A percentile compares a stretch with the other conserved stretches of the same genome.
These are phyloP conservation scores for Phyllosticta citribraziliensis DNA, from an alignment of 2,329 filamentous ascomycete species.

Conservation along the genomic window DNA sequence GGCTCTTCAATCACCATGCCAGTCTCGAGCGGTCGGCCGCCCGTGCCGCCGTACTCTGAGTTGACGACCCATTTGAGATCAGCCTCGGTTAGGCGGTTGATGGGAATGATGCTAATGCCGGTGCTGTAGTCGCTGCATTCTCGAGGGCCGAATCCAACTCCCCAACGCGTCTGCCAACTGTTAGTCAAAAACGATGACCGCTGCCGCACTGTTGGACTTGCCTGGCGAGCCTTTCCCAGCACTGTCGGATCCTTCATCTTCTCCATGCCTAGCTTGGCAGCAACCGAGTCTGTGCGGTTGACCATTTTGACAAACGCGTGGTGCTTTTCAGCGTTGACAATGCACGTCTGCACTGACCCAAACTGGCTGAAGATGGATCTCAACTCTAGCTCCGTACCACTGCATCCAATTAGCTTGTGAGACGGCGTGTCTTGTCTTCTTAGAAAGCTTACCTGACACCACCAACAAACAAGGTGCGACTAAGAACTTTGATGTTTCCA, in stretches of 20 bases:
- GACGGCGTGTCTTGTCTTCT: not conserved
- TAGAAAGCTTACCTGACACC: conserved; percentile 71
- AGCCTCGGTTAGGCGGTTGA: conserved; percentile 84
- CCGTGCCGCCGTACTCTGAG: conserved; percentile 86
- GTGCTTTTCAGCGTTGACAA: conserved; percentile 95
- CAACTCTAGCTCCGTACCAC: conserved; percentile 66
- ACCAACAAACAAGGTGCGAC: conserved; percentile 91
- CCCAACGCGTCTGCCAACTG: conserved; percentile 73
- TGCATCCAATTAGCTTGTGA: conserved; percentile 5
- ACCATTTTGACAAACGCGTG: conserved; percentile 99
- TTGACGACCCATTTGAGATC: conserved; percentile 96
- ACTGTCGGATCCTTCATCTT: conserved; percentile 61
- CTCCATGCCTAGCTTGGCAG: conserved; percentile 82
- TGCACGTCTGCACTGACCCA: conserved; percentile 90
- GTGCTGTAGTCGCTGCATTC: conserved; percentile 95
- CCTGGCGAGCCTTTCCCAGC: conserved; percentile 49
- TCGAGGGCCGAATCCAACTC: conserved; percentile 90
- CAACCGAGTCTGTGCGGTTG: conserved; percentile 72
- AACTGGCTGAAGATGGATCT: conserved; percentile 70
- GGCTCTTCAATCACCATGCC: conserved; percentile 93
- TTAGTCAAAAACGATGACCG: not conserved
- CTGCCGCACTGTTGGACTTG: conserved; percentile 14
- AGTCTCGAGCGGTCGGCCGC: conserved; percentile 66
- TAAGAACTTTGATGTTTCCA: conserved; percentile 82
- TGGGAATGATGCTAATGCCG: conserved; percentile 87